phyloP scores from a whole-genome alignment of 352 stramenopile species.

The Plasmopara muralis region DNA sequence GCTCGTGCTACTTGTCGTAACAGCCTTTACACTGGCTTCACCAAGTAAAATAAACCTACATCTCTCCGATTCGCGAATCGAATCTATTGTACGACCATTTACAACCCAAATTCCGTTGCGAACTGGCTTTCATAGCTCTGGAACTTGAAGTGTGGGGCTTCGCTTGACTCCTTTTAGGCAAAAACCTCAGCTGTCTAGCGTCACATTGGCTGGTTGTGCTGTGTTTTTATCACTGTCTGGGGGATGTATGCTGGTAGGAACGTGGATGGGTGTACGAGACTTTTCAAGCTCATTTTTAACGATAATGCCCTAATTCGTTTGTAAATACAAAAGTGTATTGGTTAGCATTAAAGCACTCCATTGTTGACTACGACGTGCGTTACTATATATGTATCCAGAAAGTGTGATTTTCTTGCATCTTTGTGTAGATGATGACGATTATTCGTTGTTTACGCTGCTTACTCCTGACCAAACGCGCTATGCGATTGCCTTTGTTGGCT shows the following conservation, averaged over 20 bases:
- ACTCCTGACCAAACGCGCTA: conserved; percentile 22
- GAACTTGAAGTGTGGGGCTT: conserved; percentile 9
- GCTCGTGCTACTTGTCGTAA: conserved; percentile 11
- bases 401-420: background rate
- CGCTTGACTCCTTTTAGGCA: conserved; percentile 10
- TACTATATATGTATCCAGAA: background rate
- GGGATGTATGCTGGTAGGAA: conserved; percentile 6
- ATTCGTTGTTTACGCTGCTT: conserved; percentile 58
- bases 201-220: conserved; percentile 17
- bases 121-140: conserved; percentile 2
- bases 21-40: conserved; percentile 9
- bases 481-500: conserved; percentile 25
- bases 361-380: conserved; percentile 18
- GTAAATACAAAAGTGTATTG: no score
- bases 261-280: conserved; percentile 13
- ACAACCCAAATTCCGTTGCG: conserved; percentile 6
- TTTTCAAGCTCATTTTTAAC: no score
- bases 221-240: conserved; percentile 10
- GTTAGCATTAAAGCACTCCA: no score
- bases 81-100: conserved; percentile 11
- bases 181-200: background rate
- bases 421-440: conserved; percentile 21
- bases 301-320: no score
- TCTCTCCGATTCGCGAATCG: conserved; percentile 3
- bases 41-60: background rate